phyloP scores from a whole-genome alignment of 495 filamentous ascomycete species.

The Podospora appendiculata region DNA sequence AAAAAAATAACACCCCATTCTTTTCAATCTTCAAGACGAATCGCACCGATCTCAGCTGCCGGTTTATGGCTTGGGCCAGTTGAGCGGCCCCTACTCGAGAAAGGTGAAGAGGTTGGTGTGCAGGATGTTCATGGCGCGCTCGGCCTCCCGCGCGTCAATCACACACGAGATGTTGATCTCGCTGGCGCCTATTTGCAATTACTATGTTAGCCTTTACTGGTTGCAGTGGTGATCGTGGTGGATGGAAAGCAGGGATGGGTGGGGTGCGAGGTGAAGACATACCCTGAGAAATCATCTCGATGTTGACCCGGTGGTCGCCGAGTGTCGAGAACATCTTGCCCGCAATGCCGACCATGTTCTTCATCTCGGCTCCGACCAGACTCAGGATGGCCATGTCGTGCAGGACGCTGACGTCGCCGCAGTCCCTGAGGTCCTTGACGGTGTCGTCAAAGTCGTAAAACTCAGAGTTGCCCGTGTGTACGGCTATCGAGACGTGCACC shows the following conservation, averaged over 20 bases:
- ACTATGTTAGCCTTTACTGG: neutral
- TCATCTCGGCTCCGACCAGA: slow-evolving; percentile 88
- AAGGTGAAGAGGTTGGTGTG: slow-evolving; percentile 85
- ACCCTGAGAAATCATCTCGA: slow-evolving; percentile 98
- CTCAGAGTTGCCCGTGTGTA: slow-evolving; percentile 70
- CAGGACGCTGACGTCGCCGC: slow-evolving; percentile 78
- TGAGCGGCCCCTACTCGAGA: slow-evolving; percentile 42
- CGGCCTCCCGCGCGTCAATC: slow-evolving; percentile 82
- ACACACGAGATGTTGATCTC: slow-evolving; percentile 99
- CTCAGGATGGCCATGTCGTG: slow-evolving; percentile 86
- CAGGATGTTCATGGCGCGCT: slow-evolving; percentile 86
- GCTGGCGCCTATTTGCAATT: slow-evolving; percentile 60
- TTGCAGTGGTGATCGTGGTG: no score
- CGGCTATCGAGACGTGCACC: slow-evolving; percentile 91
- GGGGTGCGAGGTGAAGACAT: slow-evolving; percentile 22
- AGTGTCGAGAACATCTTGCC: slow-evolving; percentile 86
- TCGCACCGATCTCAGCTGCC: no score
- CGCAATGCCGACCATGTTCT: slow-evolving; percentile 85
- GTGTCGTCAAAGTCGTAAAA: slow-evolving; percentile 57
- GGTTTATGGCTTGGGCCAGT: no score
- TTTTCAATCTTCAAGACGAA: neutral
- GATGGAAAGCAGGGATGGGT: neutral
- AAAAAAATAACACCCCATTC: no score
- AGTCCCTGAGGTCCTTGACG: slow-evolving; percentile 58
- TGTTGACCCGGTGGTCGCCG: slow-evolving; percentile 81